A percentile compares a stretch with the other conserved stretches of the same genome.
These are phyloP conservation scores for Pseudogymnoascus destructans DNA, from an alignment of 2,329 filamentous ascomycete genomes.

Conservation along the genomic window DNA sequence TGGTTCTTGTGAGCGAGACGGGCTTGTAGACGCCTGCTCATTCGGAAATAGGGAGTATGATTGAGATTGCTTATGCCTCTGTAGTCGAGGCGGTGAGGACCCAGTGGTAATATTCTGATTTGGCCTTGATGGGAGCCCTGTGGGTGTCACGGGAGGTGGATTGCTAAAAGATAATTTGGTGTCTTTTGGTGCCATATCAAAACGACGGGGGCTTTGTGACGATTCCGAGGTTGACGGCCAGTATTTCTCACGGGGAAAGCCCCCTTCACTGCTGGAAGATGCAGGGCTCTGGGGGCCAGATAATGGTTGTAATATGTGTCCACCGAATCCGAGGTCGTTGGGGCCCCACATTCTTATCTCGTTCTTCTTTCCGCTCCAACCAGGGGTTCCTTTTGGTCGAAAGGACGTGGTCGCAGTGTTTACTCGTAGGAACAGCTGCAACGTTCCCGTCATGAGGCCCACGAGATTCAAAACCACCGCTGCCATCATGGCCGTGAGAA, in stretches of 20 bases:
- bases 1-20: conserved; percentile 13
- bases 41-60: conserved; percentile 5
- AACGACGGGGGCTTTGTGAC: background rate
- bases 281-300: conserved; percentile 14
- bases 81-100: background rate
- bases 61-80: background rate
- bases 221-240: background rate
- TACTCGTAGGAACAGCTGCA: conserved; percentile 55
- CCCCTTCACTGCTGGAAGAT: background rate
- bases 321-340: conserved; percentile 25
- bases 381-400: conserved; percentile 33
- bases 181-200: background rate
- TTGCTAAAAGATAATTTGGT: conserved; percentile 18
- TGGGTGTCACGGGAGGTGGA: conserved; percentile 12
- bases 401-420: conserved; percentile 45
- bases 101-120: conserved; percentile 2
- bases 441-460: conserved; percentile 49
- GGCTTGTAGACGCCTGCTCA: background rate
- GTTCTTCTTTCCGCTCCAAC: conserved; percentile 36
- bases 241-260: background rate
- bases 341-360: conserved; percentile 35
- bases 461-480: conserved; percentile 54
- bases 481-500: conserved; percentile 47
- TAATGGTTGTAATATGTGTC: conserved; percentile 22
- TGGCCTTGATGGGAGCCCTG: conserved; percentile 12